Percentiles rank a stretch among this genome's conserved stretches.
phyloP scores from a whole-genome alignment of 306 rosid species.

The Vicia faba region DNA sequence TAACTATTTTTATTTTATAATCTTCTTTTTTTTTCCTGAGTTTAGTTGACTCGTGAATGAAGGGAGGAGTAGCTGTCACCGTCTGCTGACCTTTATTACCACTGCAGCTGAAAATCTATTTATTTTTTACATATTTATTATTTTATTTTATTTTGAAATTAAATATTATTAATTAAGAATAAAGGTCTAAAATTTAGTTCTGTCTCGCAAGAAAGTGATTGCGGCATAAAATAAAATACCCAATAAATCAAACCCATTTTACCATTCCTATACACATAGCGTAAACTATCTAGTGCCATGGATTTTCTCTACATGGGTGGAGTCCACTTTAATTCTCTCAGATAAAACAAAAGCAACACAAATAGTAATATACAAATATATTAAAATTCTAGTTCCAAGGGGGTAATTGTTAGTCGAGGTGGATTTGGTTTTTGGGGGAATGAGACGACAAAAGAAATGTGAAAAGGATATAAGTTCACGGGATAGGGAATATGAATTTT shows the following conservation, averaged over 20 bases:
- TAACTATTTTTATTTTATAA: neutral
- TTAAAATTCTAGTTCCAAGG: conserved; percentile 7
- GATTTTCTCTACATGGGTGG: neutral
- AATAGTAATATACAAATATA: no score
- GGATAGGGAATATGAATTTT: conserved; percentile 17
- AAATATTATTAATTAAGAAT: no score
- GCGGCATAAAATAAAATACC: no score
- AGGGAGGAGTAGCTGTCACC: neutral
- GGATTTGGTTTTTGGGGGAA: conserved; percentile 6
- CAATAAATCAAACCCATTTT: no score
- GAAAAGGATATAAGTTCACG: conserved; percentile 33
- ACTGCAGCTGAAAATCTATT: no score
- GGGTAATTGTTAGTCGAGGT: neutral
- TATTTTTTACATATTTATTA: no score
- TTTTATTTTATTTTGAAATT: no score
- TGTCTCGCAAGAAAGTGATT: no score
- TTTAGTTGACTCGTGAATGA: conserved; percentile 48
- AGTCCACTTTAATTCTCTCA: neutral
- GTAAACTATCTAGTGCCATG: no score
- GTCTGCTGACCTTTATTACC: conserved; percentile 14
- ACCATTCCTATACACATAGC: no score
- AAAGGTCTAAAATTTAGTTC: no score
- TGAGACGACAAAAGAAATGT: conserved; percentile 29
- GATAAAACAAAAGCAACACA: neutral
- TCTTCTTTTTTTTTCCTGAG: neutral